phyloP scores from a whole-genome alignment of 345 rosid species.

The Lepidium aucheri region DNA sequence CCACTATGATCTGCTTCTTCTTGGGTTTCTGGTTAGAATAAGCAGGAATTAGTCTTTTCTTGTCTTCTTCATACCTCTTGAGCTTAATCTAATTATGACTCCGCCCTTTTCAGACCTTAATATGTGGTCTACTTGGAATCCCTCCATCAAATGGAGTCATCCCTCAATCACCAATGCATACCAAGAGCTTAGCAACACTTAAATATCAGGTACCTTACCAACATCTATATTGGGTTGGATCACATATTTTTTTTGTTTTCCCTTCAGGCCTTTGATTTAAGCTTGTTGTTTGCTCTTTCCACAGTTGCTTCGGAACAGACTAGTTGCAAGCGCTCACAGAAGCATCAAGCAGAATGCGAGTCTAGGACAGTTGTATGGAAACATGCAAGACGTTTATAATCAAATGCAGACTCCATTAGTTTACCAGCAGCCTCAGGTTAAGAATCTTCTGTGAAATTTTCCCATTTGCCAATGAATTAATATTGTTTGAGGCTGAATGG shows the following conservation, averaged over 20 bases:
- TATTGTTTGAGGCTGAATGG: background rate
- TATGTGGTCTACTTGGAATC: slow-evolving; percentile 90
- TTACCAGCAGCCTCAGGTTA: slow-evolving; percentile 47
- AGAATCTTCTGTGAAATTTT: background rate
- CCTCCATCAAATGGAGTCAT: slow-evolving; percentile 98
- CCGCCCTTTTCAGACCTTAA: slow-evolving; percentile 41
- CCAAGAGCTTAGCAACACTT: slow-evolving; percentile 86
- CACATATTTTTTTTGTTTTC: background rate
- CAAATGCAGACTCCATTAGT: slow-evolving; percentile 90
- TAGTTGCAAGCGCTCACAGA: slow-evolving; percentile 55
- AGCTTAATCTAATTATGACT: background rate
- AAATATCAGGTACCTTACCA: slow-evolving; percentile 88
- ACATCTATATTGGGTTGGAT: background rate
- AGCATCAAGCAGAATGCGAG: slow-evolving; percentile 66
- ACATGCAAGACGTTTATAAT: slow-evolving; percentile 71
- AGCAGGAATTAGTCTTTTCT: background rate
- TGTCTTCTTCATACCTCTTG: background rate
- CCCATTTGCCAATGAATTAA: background rate
- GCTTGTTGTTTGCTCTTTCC: background rate
- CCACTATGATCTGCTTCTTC: slow-evolving; percentile 84
- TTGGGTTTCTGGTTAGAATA: slow-evolving; percentile 63
- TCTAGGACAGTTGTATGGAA: slow-evolving; percentile 72
- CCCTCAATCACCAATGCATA: slow-evolving; percentile 99
- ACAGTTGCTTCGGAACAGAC: slow-evolving; percentile 79
- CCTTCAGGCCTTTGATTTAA: background rate